These are phyloP conservation scores for Pleurotus tuber-regium DNA, from an alignment of 768 basidiomycete species.

Conservation along the genomic window DNA sequence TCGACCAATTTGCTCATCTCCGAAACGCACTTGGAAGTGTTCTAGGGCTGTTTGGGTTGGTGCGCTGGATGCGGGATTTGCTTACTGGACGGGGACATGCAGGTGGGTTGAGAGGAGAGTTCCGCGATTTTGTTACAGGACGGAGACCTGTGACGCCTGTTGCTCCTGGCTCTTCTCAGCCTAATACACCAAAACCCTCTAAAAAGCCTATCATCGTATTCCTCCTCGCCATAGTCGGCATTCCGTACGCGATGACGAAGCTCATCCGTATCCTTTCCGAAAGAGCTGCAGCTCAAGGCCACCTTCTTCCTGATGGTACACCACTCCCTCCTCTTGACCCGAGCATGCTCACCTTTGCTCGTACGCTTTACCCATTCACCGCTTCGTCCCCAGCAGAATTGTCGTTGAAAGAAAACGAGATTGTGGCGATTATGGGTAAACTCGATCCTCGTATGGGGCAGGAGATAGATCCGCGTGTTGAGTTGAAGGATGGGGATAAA, in stretches of 20 bases:
- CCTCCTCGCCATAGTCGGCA: conserved; percentile 87
- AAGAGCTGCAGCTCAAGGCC: conserved; percentile 45
- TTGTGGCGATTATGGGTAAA: conserved; percentile 88
- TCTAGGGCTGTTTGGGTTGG: conserved; percentile 84
- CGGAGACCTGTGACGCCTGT: conserved; percentile 50
- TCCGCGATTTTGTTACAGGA: conserved; percentile 73
- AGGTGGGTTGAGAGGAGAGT: conserved; percentile 55
- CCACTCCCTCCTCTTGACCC: conserved; percentile 72
- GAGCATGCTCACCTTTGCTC: conserved; percentile 75
- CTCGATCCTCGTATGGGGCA: conserved; percentile 65
- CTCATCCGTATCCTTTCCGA: conserved; percentile 77
- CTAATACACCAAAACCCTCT: conserved; percentile 58
- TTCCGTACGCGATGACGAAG: conserved; percentile 92
- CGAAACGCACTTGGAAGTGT: conserved; percentile 93
- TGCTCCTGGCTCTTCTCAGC: conserved; percentile 25
- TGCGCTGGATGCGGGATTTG: conserved; percentile 79
- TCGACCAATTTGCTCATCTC: conserved; percentile 92
- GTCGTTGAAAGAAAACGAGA: conserved; percentile 81
- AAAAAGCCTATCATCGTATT: conserved; percentile 93
- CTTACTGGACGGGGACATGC: conserved; percentile 38
- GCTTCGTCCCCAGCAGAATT: conserved; percentile 72
- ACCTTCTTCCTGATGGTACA: conserved; percentile 30
- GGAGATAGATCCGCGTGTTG: conserved; percentile 64
- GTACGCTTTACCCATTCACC: conserved; percentile 77
- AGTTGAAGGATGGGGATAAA: conserved; percentile 39